Percentiles rank a stretch among this genome's conserved stretches.
phyloP scores from a whole-genome alignment of 108 stramenopile species.

The Heterococcus sp. region DNA sequence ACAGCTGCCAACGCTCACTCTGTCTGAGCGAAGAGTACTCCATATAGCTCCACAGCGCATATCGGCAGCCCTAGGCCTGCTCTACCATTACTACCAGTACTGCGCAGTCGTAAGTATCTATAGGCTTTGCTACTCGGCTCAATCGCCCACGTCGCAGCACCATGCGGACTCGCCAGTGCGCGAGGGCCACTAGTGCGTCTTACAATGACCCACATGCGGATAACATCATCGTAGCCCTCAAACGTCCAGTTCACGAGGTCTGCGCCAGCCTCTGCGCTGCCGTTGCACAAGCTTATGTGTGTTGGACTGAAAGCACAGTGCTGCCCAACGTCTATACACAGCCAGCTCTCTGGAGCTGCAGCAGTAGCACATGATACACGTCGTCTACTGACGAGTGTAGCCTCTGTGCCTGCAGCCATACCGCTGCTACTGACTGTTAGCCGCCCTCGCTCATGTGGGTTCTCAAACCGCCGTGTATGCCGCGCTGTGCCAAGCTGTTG shows the following conservation, averaged over 20 bases:
- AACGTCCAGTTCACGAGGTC: constrained; percentile 46
- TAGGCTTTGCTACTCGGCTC: constrained; percentile 16
- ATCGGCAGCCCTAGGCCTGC: constrained; percentile 25
- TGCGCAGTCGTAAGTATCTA: constrained; percentile 42
- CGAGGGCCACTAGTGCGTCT: not conserved
- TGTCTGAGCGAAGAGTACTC: constrained; percentile 24
- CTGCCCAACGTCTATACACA: constrained; percentile 42
- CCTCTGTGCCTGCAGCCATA: constrained; percentile 32
- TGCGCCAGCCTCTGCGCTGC: constrained; percentile 18
- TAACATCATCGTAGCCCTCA: constrained; percentile 44
- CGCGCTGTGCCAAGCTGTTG: not conserved
- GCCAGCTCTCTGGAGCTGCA: constrained; percentile 30
- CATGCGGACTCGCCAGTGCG: constrained; percentile 24
- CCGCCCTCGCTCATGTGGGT: constrained; percentile 39
- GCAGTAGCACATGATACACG: constrained; percentile 41
- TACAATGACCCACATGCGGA: constrained; percentile 21
- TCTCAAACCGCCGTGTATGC: constrained; percentile 36
- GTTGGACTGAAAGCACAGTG: constrained; percentile 35
- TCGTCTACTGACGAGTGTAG: constrained; percentile 34
- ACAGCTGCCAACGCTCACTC: not conserved
- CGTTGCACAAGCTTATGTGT: constrained; percentile 45
- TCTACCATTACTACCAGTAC: constrained; percentile 33
- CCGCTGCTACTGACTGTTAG: constrained; percentile 42
- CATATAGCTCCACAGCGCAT: constrained; percentile 46
- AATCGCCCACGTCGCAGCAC: constrained; percentile 25